A percentile compares a stretch with the other conserved stretches of the same genome.
Evolutionary conservation across 257 asterid species (phyloP).

Genomic region (Nemophila menziesii): DNA sequence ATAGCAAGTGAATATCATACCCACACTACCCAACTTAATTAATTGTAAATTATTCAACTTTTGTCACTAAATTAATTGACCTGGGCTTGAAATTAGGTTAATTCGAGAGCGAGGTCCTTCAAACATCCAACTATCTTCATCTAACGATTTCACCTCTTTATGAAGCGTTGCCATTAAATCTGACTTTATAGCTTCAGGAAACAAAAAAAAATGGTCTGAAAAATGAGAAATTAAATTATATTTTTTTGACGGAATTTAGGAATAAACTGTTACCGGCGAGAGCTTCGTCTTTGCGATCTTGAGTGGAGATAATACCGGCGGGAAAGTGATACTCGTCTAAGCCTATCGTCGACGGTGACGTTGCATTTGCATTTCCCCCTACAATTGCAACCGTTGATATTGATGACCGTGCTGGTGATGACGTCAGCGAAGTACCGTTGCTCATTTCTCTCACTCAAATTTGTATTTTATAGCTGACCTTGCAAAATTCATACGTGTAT

Average conservation of each 20-base stretch:
- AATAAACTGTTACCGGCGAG: constrained; percentile 30
- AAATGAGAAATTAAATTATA: no score
- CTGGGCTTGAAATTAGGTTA: constrained; percentile 59
- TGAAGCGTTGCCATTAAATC: constrained; percentile 59
- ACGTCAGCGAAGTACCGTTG: constrained; percentile 25
- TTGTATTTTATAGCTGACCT: no score
- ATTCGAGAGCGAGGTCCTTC: constrained; percentile 92
- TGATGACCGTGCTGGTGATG: constrained; percentile 38
- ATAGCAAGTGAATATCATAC: no score
- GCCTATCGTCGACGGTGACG: constrained; percentile 18
- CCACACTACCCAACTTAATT: background rate
- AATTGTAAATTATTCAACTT: background rate
- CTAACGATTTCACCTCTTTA: constrained; percentile 79
- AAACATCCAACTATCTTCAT: constrained; percentile 96
- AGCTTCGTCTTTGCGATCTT: constrained; percentile 64
- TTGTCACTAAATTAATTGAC: constrained; percentile 14
- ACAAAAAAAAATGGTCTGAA: background rate
- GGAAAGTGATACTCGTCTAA: constrained; percentile 42
- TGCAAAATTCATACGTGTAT: no score
- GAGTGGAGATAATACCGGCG: constrained; percentile 39
- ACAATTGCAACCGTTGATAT: constrained; percentile 26
- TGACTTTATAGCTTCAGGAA: constrained; percentile 54
- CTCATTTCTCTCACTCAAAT: constrained; percentile 33
- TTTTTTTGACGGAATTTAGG: background rate
- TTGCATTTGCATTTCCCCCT: constrained; percentile 8